Conservation (phyloP, 2,329 filamentous ascomycete genomes). For the Phialophora verrucosa region DNA sequence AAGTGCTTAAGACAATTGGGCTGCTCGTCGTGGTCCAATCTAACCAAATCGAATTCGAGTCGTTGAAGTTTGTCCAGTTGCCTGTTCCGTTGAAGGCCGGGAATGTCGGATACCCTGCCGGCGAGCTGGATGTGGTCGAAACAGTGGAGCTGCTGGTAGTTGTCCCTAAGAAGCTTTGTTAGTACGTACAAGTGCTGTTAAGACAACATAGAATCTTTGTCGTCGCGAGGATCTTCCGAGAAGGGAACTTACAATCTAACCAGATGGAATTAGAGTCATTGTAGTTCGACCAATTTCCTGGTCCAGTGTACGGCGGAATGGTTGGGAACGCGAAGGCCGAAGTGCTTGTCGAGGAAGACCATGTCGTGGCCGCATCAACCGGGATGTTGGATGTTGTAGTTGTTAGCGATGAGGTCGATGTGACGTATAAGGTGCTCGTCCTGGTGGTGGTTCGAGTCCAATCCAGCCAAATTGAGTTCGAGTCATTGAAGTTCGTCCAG, state of each 20-base stretch:
- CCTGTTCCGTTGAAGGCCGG: constrained; percentile 10
- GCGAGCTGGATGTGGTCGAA: background rate
- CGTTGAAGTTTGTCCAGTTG: constrained; percentile 3
- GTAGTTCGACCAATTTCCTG: background rate
- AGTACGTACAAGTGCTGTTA: background rate
- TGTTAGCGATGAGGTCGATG: background rate
- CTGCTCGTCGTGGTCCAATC: constrained; percentile 5
- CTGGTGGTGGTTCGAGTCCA: background rate
- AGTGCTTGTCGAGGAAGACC: background rate
- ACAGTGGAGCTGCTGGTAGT: background rate
- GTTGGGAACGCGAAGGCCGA: background rate
- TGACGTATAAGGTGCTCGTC: constrained; percentile 2
- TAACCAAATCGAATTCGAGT: constrained; percentile 2
- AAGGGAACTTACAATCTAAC: background rate
- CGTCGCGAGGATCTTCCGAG: background rate
- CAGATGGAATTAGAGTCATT: background rate
- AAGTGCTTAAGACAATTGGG: background rate
- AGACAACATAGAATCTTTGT: background rate
- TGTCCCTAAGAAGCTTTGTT: background rate
- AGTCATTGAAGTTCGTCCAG: background rate
- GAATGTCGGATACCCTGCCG: constrained; percentile 2
- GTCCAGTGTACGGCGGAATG: background rate
- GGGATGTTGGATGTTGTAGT: background rate
- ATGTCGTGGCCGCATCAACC: background rate
- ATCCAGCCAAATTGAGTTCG: background rate